phyloP scores from a whole-genome alignment of 345 rosid species.

The Corymbia maculata region DNA sequence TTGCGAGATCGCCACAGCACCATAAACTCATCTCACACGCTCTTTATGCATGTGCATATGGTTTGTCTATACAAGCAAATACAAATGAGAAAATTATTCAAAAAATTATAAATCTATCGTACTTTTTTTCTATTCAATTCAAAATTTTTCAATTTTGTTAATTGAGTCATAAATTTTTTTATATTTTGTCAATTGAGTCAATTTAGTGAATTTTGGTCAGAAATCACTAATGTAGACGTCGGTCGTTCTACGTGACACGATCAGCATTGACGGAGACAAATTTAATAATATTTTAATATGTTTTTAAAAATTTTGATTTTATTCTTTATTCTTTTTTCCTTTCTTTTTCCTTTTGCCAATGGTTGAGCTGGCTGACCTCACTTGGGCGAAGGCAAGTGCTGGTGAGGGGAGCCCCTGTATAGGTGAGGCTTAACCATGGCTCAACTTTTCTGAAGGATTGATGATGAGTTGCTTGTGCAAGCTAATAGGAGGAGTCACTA shows the following conservation, averaged over 20 bases:
- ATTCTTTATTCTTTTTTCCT: too few species aligned
- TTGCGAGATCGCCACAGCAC: background rate
- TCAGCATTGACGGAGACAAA: too few species aligned
- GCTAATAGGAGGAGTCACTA: background rate
- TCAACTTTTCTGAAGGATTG: background rate
- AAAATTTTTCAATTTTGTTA: background rate
- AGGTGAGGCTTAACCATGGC: background rate
- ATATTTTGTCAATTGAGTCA: background rate
- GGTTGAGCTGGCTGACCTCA: background rate
- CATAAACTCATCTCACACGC: background rate
- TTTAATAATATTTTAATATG: too few species aligned
- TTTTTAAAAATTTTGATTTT: too few species aligned
- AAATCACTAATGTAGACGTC: background rate
- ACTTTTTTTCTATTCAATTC: background rate
- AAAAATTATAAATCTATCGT: too few species aligned
- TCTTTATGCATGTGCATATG: background rate
- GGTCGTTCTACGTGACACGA: fast-evolving
- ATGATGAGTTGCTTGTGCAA: background rate
- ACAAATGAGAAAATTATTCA: background rate
- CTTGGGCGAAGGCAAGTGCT: too few species aligned
- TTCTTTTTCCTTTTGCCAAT: background rate
- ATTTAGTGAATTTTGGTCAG: fast-evolving
- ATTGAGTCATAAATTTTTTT: background rate
- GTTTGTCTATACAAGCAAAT: background rate
- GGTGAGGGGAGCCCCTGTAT: background rate